Evolutionary conservation across 2,329 filamentous ascomycete genomes (phyloP).

Genomic region (Rhytidhysteron rufulum): DNA sequence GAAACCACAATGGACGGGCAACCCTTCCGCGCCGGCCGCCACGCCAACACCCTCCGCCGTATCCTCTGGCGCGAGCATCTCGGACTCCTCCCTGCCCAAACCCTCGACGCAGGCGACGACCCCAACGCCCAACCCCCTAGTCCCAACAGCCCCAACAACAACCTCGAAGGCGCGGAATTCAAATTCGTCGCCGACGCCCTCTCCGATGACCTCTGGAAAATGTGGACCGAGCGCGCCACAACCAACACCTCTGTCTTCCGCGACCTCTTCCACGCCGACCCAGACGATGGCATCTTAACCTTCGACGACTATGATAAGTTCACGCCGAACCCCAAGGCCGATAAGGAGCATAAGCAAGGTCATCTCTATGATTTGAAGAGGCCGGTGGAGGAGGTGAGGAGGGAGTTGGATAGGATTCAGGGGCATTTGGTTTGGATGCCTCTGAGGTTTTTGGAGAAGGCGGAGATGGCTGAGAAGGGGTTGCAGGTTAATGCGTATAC

Average conservation of each 20-base stretch:
- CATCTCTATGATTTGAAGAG: constrained; percentile 78
- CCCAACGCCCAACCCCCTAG: constrained; percentile 74
- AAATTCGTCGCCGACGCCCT: constrained; percentile 61
- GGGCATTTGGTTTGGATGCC: constrained; percentile 96
- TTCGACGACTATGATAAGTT: constrained; percentile 89
- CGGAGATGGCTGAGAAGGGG: constrained; percentile 84
- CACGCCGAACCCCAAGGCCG: constrained; percentile 50
- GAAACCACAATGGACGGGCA: constrained; percentile 74
- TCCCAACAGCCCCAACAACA: constrained; percentile 66
- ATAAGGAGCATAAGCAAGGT: constrained; percentile 65
- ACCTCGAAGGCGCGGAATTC: constrained; percentile 65
- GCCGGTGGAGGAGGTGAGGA: constrained; percentile 62
- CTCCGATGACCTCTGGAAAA: constrained; percentile 54
- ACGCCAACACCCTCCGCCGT: constrained; percentile 74
- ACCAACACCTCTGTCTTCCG: constrained; percentile 72
- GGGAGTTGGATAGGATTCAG: constrained; percentile 73
- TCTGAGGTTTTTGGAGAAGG: constrained; percentile 78
- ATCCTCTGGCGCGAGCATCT: constrained; percentile 90
- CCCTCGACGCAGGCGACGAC: constrained; percentile 60
- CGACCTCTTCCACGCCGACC: constrained; percentile 82
- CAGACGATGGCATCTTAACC: constrained; percentile 82
- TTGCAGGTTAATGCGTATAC: constrained; percentile 82
- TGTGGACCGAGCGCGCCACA: constrained; percentile 66
- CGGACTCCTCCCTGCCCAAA: constrained; percentile 72
- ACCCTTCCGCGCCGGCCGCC: constrained; percentile 72